phyloP scores from a whole-genome alignment of 805 yeast species.

The Saccharomycopsis capsularis region DNA sequence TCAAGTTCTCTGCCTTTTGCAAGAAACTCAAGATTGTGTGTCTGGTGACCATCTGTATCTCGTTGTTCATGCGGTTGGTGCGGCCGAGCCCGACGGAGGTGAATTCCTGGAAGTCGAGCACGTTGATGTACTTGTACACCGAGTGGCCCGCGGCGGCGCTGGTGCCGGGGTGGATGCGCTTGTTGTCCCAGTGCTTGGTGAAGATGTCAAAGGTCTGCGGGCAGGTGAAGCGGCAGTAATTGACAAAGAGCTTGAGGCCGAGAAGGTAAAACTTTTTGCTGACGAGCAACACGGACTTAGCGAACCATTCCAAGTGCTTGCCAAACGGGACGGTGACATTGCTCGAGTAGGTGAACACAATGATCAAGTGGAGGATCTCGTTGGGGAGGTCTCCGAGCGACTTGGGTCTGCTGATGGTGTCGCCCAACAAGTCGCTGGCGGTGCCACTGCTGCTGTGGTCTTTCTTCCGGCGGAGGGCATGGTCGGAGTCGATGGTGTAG shows the following conservation, averaged over 20 bases:
- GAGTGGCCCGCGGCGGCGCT: neutral
- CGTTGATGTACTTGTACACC: conserved; percentile 30
- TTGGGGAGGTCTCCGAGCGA: conserved; percentile 14
- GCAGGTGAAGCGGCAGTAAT: conserved; percentile 20
- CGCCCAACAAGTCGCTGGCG: too few relatives aligned
- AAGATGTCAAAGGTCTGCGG: conserved; percentile 19
- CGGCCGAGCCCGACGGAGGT: conserved; percentile 87
- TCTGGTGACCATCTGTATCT: conserved; percentile 83
- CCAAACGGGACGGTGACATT: conserved; percentile 15
- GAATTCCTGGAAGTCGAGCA: conserved; percentile 80
- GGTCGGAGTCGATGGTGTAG: neutral
- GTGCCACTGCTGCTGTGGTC: too few relatives aligned
- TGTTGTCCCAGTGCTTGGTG: neutral
- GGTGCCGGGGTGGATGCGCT: neutral
- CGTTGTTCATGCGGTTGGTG: conserved; percentile 82
- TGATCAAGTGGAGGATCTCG: conserved; percentile 18
- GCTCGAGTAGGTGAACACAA: conserved; percentile 15
- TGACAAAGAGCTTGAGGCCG: conserved; percentile 6
- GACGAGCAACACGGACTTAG: conserved; percentile 10
- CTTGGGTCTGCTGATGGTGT: neutral
- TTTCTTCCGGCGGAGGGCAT: too few relatives aligned
- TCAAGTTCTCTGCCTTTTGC: conserved; percentile 46
- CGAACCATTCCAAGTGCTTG: conserved; percentile 20
- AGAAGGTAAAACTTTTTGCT: conserved; percentile 12
- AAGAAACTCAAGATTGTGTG: conserved; percentile 62